A percentile compares a stretch with the other conserved stretches of the same genome.
phyloP scores from a whole-genome alignment of 148 eudicot species.

The Pouteria glomerata region DNA sequence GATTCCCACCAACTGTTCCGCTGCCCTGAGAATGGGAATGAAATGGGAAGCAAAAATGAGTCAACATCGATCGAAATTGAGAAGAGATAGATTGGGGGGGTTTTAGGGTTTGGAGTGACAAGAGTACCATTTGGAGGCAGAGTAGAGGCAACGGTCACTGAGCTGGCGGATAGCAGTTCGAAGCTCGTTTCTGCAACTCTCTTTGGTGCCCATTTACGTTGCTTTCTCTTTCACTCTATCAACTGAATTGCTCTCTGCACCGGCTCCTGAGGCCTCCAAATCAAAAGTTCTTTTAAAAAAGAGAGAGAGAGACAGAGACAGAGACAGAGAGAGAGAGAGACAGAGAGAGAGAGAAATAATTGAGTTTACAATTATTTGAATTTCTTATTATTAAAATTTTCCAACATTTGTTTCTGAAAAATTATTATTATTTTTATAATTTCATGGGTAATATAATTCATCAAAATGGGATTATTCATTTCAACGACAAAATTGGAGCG shows the following conservation, averaged over 20 bases:
- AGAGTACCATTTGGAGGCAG: slow-evolving; percentile 83
- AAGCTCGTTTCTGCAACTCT: slow-evolving; percentile 82
- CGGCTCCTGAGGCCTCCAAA: not conserved
- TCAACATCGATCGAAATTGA: not conserved
- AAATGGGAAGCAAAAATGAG: not conserved
- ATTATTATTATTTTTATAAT: too few species aligned
- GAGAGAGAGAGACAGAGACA: not conserved
- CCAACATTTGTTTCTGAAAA: too few species aligned
- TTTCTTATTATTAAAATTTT: too few species aligned
- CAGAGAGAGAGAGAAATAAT: too few species aligned
- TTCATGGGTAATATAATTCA: too few species aligned
- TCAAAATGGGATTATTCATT: too few species aligned
- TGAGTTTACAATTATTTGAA: too few species aligned
- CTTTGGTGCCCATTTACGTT: slow-evolving; percentile 55
- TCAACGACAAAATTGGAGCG: too few species aligned
- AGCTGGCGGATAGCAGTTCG: slow-evolving; percentile 87
- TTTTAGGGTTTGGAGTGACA: slow-evolving; percentile 7
- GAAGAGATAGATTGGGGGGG: not conserved
- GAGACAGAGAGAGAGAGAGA: too few species aligned
- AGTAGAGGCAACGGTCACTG: slow-evolving; percentile 78
- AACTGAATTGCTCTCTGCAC: not conserved
- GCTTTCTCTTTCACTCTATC: slow-evolving; percentile 16
- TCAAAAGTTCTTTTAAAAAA: not conserved
- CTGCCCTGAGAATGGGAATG: slow-evolving; percentile 55
- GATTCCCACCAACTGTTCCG: slow-evolving; percentile 88